Base-by-base conservation (phyloP, 2,329 filamentous ascomycete genomes). In the Fusarium algeriense region DNA sequence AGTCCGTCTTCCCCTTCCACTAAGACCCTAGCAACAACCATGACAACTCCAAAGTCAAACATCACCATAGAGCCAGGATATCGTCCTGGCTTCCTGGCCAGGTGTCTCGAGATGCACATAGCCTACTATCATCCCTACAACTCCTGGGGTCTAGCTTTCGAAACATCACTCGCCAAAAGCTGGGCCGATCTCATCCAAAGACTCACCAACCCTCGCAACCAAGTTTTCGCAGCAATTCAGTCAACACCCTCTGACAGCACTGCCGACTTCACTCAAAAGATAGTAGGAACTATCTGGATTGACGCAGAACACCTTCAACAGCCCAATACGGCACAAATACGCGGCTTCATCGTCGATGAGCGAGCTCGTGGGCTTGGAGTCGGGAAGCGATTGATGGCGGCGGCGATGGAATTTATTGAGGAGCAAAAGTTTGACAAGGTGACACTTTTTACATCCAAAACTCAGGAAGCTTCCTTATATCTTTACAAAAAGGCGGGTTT, bases 91-190 rank as follows among this genome's bases (percentile, higher is more conserved):
- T 63, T 72, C 9, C 37, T 72, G 2, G 69, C 69, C 3, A 44
- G 69, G 17, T 67, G 60, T 5, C 60, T 72, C 2, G 69, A 72
- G 12, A 72, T 72, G 69, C 69, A 70, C 40, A 70, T 73, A 13
- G 13, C 57, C 20, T 58, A 57, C 14, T 72, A 72, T 5, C 65
- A 72, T 12, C 69, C 69, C 1, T 41, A 28, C 2, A 64, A 73
- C 2, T 49, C 66, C 3, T 72, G 69, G 69, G 69, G 69, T 1
- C 49, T 59, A 1, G 44, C 45, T 1, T 72, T 72, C 7, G 69
- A 72, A n/a, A 58, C 69, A 2, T 56, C 60, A 5, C 48, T 72
- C 12, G 69, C 57, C 11, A 53, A 65, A 17, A 53, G 53, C 11
- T 72, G 70, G 64, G 69, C 64, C 26, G 60, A 70, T 5, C 67